These are phyloP conservation scores for Luffa aegyptiaca DNA, from an alignment of 306 rosid species.

Conservation along the genomic window DNA sequence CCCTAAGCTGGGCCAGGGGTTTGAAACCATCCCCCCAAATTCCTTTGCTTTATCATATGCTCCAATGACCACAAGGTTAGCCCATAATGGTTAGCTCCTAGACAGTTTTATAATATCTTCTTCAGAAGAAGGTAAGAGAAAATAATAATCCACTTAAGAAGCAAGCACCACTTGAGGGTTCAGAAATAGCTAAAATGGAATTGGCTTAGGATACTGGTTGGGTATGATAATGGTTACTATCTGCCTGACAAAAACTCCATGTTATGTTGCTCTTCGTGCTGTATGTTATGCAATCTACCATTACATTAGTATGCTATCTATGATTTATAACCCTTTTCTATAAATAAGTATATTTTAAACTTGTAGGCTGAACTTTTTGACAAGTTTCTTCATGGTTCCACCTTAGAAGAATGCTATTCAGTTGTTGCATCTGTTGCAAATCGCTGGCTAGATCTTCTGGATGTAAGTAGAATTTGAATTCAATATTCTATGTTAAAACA, in stretches of 20 bases:
- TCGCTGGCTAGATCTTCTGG: constrained; percentile 95
- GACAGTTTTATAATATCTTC: background rate
- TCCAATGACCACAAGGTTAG: background rate
- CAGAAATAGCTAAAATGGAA: background rate
- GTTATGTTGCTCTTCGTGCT: background rate
- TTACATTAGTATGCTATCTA: background rate
- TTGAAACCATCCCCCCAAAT: background rate
- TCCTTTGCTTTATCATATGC: background rate
- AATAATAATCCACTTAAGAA: background rate
- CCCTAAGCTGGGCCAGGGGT: background rate
- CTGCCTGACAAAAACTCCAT: background rate
- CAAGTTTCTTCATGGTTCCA: constrained; percentile 87
- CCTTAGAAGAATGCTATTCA: constrained; percentile 82
- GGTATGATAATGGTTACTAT: background rate
- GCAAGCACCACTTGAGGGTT: background rate
- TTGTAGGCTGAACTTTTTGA: constrained; percentile 93
- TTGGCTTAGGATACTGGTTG: background rate
- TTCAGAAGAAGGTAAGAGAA: background rate
- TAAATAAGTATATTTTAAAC: constrained; percentile 14
- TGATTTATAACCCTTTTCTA: constrained; percentile 3
- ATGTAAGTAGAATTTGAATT: constrained; percentile 46
- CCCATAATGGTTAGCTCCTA: background rate
- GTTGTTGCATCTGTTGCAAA: constrained; percentile 87
- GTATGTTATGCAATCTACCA: background rate
- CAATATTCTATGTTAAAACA: background rate